Evolutionary conservation across 306 rosid genomes (phyloP), one percentile per base, ranked within the genome.

Genomic region (Cucurbita moschata): DNA sequence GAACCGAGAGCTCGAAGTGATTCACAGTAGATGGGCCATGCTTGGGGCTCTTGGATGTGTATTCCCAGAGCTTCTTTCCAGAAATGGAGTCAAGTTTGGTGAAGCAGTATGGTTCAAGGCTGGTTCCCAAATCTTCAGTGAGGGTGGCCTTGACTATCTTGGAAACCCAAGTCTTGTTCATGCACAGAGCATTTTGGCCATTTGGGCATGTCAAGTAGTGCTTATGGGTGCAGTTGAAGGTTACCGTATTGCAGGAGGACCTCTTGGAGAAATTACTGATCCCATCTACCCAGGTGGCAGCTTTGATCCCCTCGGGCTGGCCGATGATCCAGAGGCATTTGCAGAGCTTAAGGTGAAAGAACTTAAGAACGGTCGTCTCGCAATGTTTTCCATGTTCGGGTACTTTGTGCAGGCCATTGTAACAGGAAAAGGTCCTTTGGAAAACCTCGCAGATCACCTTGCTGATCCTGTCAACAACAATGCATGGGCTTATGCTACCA

Each of bases 91-190:
- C 75, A 82, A 78, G 77, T 75, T 82, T 12, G 82, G 82, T 6
- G 79, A 78, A 30, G 85, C 85, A 62, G 82, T 75, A 39, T 82
- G 80, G 85, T 82, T 78, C 68, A 82, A 82, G 63, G 85, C 82
- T 15, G 80, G 85, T 55, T 67, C 82, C 69, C 85, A 78, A 7
- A 77, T 81, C 73, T 81, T 78, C 77, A 78, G 82, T 12, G 79
- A 81, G 51, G 82, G 82, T 13, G 77, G 79, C 55, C 77, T 75
- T 8, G 82, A 81, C 60, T 81, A 81, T 59, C 82, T 81, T 35
- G 79, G 82, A 78, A 81, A 81, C 65, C 82, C 85, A 35, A 75
- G 85, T 73, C 73, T 78, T 4, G 65, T 78, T 50, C 85, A 82
- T 49, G 82, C 80, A 53, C 80, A 68, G 69, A 75, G 80, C 79